Conservation (phyloP, 805 yeast genomes). For the Huiozyma sinensis region DNA sequence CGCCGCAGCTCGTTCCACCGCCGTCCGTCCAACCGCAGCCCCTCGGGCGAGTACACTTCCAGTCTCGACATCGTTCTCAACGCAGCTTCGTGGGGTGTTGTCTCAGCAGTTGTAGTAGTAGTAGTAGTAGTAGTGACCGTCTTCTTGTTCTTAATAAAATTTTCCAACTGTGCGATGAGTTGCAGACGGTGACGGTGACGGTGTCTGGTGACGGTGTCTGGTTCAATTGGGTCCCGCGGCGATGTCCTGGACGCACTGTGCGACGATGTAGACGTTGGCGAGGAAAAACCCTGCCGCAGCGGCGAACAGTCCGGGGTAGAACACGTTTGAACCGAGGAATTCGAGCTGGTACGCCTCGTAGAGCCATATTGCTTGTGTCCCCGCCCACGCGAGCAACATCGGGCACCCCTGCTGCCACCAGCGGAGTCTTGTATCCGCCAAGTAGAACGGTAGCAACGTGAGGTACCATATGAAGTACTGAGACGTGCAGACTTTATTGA, state of each 20-base stretch:
- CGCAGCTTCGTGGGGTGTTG: not conserved
- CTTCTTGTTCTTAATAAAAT: too few relatives aligned
- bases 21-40: slow-evolving; percentile 85
- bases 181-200: not conserved
- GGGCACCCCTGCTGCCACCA: slow-evolving; percentile 30
- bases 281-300: slow-evolving; percentile 51
- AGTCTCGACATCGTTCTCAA: slow-evolving; percentile 42
- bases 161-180: too few relatives aligned
- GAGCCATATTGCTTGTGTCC: slow-evolving; percentile 70
- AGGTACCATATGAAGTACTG: slow-evolving; percentile 95
- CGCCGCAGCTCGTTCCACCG: slow-evolving; percentile 88
- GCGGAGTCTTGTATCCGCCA: slow-evolving; percentile 37
- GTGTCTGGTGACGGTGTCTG: not conserved
- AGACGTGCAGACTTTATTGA: slow-evolving; percentile 79
- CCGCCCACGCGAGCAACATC: slow-evolving; percentile 49
- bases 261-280: slow-evolving; percentile 51
- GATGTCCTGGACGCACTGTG: slow-evolving; percentile 41
- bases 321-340: slow-evolving; percentile 60
- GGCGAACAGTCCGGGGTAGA: slow-evolving; percentile 45
- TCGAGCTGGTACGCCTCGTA: slow-evolving; percentile 68
- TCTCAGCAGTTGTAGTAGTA: not conserved
- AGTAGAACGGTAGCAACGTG: slow-evolving; percentile 66
- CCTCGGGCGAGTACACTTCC: slow-evolving; percentile 92
- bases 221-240: not conserved
- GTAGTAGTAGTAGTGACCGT: too few relatives aligned